Evolutionary conservation across 805 yeast genomes (phyloP).

Genomic region (Wickerhamomyces ciferrii): DNA sequence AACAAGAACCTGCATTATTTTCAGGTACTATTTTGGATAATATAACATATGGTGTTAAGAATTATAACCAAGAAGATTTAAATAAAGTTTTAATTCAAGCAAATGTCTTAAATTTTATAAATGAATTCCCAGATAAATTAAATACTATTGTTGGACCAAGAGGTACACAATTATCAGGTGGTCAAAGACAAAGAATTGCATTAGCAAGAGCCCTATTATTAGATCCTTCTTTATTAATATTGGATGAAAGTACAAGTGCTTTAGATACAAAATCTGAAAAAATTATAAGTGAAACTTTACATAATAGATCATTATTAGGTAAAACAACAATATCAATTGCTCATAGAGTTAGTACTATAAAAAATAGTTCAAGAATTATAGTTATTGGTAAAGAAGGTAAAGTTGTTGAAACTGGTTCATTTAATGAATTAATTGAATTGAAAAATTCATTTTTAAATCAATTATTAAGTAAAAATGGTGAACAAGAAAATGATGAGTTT

Average conservation of each 20-base stretch:
- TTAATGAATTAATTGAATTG: constrained; percentile 42
- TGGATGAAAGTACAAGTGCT: constrained; percentile 96
- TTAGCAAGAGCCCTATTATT: constrained; percentile 81
- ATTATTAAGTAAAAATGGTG: constrained; percentile 25
- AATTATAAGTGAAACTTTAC: constrained; percentile 71
- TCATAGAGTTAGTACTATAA: constrained; percentile 84
- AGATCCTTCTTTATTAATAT: constrained; percentile 71
- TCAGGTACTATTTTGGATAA: constrained; percentile 84
- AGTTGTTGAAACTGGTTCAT: constrained; percentile 69
- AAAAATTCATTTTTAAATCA: constrained; percentile 28
- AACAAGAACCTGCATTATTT: constrained; percentile 87
- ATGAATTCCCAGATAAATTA: constrained; percentile 74
- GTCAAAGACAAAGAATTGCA: constrained; percentile 91
- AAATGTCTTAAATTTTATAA: constrained; percentile 65
- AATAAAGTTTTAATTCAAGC: constrained; percentile 60
- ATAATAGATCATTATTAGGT: constrained; percentile 46
- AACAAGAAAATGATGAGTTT: constrained; percentile 2
- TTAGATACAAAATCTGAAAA: constrained; percentile 85
- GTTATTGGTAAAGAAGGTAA: constrained; percentile 72
- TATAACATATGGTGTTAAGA: constrained; percentile 63
- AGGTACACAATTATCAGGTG: constrained; percentile 88
- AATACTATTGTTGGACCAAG: constrained; percentile 84
- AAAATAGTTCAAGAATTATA: constrained; percentile 73
- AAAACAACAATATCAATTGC: constrained; percentile 85
- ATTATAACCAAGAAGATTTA: constrained; percentile 54